A percentile compares a stretch with the other conserved stretches of the same genome.
Evolutionary conservation across 331 rosid species (phyloP).

Genomic region (Rosa hybrid): DNA sequence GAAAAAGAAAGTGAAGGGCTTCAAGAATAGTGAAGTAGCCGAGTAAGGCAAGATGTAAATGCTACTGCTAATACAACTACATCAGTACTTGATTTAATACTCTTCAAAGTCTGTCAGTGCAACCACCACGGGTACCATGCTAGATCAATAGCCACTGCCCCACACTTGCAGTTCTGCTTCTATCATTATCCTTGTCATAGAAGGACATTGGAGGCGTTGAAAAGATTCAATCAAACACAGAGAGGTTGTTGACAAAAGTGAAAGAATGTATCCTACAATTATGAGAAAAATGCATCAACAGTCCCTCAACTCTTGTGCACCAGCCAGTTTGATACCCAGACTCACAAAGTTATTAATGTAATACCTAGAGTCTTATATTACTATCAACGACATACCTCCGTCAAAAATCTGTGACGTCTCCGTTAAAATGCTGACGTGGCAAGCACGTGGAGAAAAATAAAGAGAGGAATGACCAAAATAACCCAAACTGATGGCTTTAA

Average conservation of each 20-base stretch:
- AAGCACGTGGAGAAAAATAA: too few relatives aligned
- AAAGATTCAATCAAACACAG: not conserved
- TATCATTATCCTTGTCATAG: not conserved
- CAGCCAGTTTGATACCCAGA: too few relatives aligned
- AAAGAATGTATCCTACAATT: too few relatives aligned
- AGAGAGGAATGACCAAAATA: too few relatives aligned
- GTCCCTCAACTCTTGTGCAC: too few relatives aligned
- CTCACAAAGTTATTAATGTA: too few relatives aligned
- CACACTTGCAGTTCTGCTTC: not conserved
- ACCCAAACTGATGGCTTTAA: too few relatives aligned
- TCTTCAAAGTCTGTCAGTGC: not conserved
- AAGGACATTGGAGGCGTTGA: not conserved
- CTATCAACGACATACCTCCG: too few relatives aligned
- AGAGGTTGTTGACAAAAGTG: not conserved
- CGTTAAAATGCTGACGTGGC: too few relatives aligned
- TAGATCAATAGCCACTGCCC: slow-evolving; percentile 6
- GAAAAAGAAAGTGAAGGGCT: not conserved
- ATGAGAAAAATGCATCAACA: not conserved
- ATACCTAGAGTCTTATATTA: too few relatives aligned
- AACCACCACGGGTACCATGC: not conserved
- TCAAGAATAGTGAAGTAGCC: not conserved
- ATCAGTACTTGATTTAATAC: not conserved
- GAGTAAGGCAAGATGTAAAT: not conserved
- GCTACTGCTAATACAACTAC: not conserved
- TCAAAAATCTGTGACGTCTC: too few relatives aligned